Base-by-base conservation (phyloP, 2,329 filamentous ascomycete species). In the Apiospora phragmitis region DNA sequence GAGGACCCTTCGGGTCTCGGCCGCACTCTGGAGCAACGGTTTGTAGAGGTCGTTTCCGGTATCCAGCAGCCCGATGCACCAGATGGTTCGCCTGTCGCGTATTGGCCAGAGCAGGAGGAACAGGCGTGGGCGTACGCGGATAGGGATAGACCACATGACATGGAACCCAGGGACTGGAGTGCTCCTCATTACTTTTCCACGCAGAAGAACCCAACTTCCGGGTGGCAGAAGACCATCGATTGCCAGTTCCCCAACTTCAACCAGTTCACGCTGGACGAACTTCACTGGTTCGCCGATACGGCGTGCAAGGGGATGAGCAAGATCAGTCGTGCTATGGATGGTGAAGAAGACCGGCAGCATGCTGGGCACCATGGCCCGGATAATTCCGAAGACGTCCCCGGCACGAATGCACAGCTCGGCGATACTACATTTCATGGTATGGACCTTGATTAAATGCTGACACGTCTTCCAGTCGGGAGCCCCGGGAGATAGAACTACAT, bases 11-110 rank as follows among this genome's bases (percentile, higher is more conserved):
- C 81, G 68, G 79, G 81, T 2, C 78, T 84, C 32, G 78, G 78
- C 14, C 80, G 84, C 51, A 79, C 77, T 70, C 69, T 85, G 26
- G 82, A 83, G 29, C 82, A 85, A 75, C 83, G 84, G 67, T 86
- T 86, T 71, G 83, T 85, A 69, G 84, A 86, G 72, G 82, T 85
- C 4, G 81, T 80, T 43, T 80, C 76, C 71, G 84, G 84, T 38
- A 74, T 83, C 43, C 72, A 76, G 65, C 84, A 85, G 71, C 82
- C 83, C 1, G 73, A 76, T 29, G 74, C 76, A 24, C 75, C 78
- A 1, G 75, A 76, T 2, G 80, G 81, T 29, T 75, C 80, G 8
- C 73, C 78, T 1, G 76, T 83, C 8, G 76, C 79, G 42, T 84
- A 82, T 71, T 72, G 81, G 21, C 79, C 80, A 1, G 74, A 74